A percentile compares a stretch with the other conserved stretches of the same genome.
Evolutionary conservation across 345 rosid species (phyloP).

Genomic region (Boechera retrofracta): DNA sequence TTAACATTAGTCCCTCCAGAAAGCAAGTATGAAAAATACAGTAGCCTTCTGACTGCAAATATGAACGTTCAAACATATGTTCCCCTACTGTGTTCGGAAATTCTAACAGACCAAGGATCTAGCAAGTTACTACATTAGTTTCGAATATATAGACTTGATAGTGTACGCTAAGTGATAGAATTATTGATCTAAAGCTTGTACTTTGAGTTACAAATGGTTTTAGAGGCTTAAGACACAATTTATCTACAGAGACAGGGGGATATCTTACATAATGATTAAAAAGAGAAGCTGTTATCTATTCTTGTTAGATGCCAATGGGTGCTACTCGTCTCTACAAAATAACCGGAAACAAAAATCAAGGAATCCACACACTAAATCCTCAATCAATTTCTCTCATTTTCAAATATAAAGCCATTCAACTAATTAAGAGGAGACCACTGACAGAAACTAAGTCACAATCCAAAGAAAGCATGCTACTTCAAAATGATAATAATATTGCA

Average conservation of each 20-base stretch:
- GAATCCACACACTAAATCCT: neutral
- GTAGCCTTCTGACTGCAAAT: conserved; percentile 9
- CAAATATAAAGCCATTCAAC: conserved; percentile 9
- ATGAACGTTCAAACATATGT: conserved; percentile 13
- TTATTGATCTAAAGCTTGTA: conserved; percentile 4
- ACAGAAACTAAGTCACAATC: conserved; percentile 4
- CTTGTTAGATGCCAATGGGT: neutral
- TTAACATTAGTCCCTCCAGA: conserved; percentile 14
- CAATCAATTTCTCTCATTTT: conserved; percentile 1
- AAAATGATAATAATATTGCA: conserved; percentile 9
- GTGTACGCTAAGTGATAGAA: neutral
- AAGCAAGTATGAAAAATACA: neutral
- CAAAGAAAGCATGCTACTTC: conserved; percentile 12
- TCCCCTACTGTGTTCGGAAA: neutral
- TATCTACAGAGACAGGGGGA: neutral
- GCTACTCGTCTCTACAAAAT: neutral
- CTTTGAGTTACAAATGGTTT: conserved; percentile 12
- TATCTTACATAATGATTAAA: neutral
- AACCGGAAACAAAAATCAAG: neutral
- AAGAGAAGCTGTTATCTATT: neutral
- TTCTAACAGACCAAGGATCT: neutral
- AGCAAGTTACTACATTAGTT: neutral
- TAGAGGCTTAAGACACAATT: neutral
- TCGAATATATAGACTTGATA: neutral
- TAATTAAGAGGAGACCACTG: neutral